A percentile compares a stretch with the other conserved stretches of the same genome.
Conservation (phyloP, 345 rosid species). For the Kandelia obovata region DNA sequence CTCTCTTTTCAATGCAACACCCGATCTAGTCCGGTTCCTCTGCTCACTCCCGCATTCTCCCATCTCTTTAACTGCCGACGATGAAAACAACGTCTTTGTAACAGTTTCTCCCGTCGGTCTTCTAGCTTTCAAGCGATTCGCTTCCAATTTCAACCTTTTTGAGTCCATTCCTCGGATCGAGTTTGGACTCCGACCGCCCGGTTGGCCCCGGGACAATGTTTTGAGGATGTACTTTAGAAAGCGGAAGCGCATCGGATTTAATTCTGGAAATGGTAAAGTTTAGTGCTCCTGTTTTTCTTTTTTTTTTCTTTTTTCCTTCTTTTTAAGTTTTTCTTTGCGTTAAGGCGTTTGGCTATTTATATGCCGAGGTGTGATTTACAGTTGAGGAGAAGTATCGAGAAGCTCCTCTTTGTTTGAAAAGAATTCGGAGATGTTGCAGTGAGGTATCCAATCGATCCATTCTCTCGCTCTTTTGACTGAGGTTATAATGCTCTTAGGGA, state of each 20-base stretch:
- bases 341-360: not conserved
- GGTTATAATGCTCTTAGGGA: not conserved
- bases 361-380: constrained; percentile 1
- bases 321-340: not conserved
- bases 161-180: constrained; percentile 5
- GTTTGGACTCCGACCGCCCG: not conserved
- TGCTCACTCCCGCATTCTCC: constrained; percentile 50
- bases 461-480: not conserved
- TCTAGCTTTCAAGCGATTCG: constrained; percentile 20
- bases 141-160: constrained; percentile 13
- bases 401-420: constrained; percentile 19
- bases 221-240: constrained; percentile 22
- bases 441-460: constrained; percentile 28
- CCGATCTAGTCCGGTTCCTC: constrained; percentile 36
- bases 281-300: not conserved
- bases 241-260: constrained; percentile 31
- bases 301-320: not conserved
- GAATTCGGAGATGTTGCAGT: constrained; percentile 16
- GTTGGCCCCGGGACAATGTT: not conserved
- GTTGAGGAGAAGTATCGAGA: constrained; percentile 14
- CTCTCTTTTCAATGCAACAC: constrained; percentile 36
- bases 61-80: constrained; percentile 25
- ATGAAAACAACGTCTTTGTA: constrained; percentile 15
- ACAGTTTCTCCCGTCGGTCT: constrained; percentile 34
- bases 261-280: constrained; percentile 13